A percentile compares a stretch with the other conserved stretches of the same genome.
These are phyloP conservation scores for Leishmania braziliensis DNA, from an alignment of 208 protist genomes.

Conservation along the genomic window DNA sequence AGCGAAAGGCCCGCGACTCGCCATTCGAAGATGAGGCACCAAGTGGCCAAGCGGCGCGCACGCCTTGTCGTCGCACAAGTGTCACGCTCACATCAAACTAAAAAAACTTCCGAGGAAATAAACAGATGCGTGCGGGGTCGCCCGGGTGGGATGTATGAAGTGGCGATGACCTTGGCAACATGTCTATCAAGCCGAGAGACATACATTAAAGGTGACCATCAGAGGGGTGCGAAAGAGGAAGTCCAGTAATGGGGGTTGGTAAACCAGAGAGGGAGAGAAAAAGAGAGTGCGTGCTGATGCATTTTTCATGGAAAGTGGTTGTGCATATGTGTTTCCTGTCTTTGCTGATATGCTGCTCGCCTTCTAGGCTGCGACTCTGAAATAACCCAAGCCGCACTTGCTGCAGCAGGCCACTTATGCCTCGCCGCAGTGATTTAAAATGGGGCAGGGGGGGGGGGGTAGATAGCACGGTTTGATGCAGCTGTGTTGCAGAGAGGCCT, in stretches of 20 bases:
- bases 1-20: conserved; percentile 9
- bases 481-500: background rate
- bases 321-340: background rate
- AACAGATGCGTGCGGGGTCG: background rate
- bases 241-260: background rate
- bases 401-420: background rate
- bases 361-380: background rate
- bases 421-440: background rate
- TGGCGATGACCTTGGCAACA: too few species aligned
- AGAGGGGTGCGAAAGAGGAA: background rate
- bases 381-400: background rate
- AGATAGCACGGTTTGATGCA: background rate
- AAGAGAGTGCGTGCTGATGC: background rate
- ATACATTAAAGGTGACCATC: background rate
- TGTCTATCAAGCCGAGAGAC: background rate
- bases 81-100: background rate
- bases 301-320: background rate
- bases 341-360: too few species aligned
- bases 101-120: background rate
- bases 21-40: conserved; percentile 34
- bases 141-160: too few species aligned
- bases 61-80: background rate
- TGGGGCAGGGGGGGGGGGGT: background rate
- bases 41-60: background rate
- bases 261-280: background rate